Evolutionary conservation across 202 grass and related monocot species (phyloP).

Genomic region (Setaria viridis): DNA sequence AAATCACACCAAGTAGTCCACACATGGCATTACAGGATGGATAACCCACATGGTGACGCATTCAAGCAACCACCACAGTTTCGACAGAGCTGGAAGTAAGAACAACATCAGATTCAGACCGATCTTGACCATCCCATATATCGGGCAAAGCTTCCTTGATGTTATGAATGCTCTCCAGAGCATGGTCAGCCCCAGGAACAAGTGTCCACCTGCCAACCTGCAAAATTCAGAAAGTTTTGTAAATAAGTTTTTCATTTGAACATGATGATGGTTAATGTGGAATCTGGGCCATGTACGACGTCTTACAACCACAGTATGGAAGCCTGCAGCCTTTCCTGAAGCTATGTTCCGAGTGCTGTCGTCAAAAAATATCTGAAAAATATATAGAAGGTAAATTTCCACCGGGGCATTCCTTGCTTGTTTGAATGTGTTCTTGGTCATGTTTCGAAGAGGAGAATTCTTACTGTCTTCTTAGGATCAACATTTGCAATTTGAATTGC

Average conservation of each 20-base stretch:
- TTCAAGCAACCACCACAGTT: slow-evolving; percentile 59
- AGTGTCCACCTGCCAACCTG: slow-evolving; percentile 63
- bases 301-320: slow-evolving; percentile 74
- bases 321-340: slow-evolving; percentile 64
- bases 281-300: not conserved
- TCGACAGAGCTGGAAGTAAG: slow-evolving; percentile 43
- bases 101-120: slow-evolving; percentile 47
- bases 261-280: not conserved
- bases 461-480: slow-evolving; percentile 59
- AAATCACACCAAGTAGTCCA: not conserved
- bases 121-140: slow-evolving; percentile 58
- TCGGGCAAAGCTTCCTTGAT: slow-evolving; percentile 62
- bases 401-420: not conserved
- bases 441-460: not conserved
- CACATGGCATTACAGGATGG: not conserved
- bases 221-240: slow-evolving; percentile 13
- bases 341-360: slow-evolving; percentile 68
- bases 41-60: not conserved
- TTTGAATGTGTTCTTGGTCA: not conserved
- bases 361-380: slow-evolving; percentile 68
- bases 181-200: slow-evolving; percentile 58
- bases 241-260: not conserved
- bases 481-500: slow-evolving; percentile 54
- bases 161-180: slow-evolving; percentile 71
- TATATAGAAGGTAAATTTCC: not conserved